These are phyloP conservation scores for Hygrophoropsis aurantiaca DNA, from an alignment of 768 basidiomycete species.

Conservation along the genomic window DNA sequence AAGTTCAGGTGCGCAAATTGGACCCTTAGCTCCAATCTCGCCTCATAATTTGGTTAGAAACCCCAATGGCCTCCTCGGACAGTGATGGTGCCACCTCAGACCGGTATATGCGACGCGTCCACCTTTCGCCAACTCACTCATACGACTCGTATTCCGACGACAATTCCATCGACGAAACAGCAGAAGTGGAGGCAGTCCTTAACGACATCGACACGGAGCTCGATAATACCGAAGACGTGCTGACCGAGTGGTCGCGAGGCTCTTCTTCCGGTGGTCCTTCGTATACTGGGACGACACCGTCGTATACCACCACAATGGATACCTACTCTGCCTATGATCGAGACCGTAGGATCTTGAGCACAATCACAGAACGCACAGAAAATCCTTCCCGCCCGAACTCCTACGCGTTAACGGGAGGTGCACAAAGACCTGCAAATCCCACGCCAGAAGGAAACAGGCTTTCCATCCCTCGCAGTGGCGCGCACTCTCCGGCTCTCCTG, in stretches of 20 bases:
- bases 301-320: slow-evolving; percentile 37
- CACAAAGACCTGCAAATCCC: slow-evolving; percentile 32
- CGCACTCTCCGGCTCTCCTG: slow-evolving; percentile 35
- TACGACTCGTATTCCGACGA: slow-evolving; percentile 62
- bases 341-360: slow-evolving; percentile 59
- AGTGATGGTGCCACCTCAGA: slow-evolving; percentile 44
- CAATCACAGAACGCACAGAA: slow-evolving; percentile 79
- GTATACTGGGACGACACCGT: slow-evolving; percentile 30
- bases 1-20: slow-evolving; percentile 46
- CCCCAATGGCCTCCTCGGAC: slow-evolving; percentile 49
- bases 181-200: slow-evolving; percentile 68
- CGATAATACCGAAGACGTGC: slow-evolving; percentile 61
- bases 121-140: slow-evolving; percentile 50
- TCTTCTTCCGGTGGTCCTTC: slow-evolving; percentile 30
- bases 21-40: neutral
- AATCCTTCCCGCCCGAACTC: slow-evolving; percentile 60
- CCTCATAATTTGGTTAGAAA: slow-evolving; percentile 31
- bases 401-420: slow-evolving; percentile 33
- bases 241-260: slow-evolving; percentile 64
- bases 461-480: slow-evolving; percentile 41
- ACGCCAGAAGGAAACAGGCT: slow-evolving; percentile 47
- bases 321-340: slow-evolving; percentile 38
- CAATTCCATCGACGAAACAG: slow-evolving; percentile 43
- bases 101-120: slow-evolving; percentile 50
- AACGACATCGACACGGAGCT: slow-evolving; percentile 67